Percentiles rank a stretch among this genome's conserved stretches.
Conservation (phyloP, 768 basidiomycete species). For the Tylopilus subfusipes region DNA sequence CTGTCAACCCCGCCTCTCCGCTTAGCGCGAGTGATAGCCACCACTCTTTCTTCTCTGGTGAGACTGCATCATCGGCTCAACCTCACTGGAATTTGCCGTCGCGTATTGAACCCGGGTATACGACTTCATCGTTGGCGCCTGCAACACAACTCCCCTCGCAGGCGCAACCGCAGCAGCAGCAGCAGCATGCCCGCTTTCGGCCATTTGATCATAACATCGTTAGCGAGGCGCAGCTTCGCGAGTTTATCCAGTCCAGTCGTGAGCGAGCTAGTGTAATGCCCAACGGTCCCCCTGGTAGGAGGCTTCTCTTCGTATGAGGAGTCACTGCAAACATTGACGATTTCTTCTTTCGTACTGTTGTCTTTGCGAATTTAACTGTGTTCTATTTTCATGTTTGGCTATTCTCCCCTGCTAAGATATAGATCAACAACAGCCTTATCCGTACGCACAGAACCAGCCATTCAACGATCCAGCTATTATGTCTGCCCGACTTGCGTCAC, state of each 20-base stretch:
- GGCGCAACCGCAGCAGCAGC: constrained; percentile 32
- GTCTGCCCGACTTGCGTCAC: constrained; percentile 62
- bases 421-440: constrained; percentile 37
- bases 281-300: constrained; percentile 46
- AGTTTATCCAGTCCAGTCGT: constrained; percentile 69
- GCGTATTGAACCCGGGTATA: constrained; percentile 41
- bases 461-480: constrained; percentile 80
- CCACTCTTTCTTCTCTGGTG: constrained; percentile 45
- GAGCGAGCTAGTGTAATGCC: constrained; percentile 44
- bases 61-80: constrained; percentile 35
- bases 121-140: constrained; percentile 47
- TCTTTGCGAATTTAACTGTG: constrained; percentile 24
- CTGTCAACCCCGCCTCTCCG: constrained; percentile 54
- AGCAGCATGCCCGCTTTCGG: constrained; percentile 46
- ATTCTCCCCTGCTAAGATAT: constrained; percentile 20
- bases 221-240: constrained; percentile 74
- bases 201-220: constrained; percentile 51
- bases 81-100: constrained; percentile 44
- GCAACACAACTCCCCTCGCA: constrained; percentile 34
- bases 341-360: constrained; percentile 27
- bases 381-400: constrained; percentile 6
- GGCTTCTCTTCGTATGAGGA: constrained; percentile 40
- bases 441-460: constrained; percentile 39
- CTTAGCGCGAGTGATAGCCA: constrained; percentile 48
- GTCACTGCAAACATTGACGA: constrained; percentile 32